Conservation (phyloP, 306 rosid genomes). For the Erythrophleum fordii region DNA sequence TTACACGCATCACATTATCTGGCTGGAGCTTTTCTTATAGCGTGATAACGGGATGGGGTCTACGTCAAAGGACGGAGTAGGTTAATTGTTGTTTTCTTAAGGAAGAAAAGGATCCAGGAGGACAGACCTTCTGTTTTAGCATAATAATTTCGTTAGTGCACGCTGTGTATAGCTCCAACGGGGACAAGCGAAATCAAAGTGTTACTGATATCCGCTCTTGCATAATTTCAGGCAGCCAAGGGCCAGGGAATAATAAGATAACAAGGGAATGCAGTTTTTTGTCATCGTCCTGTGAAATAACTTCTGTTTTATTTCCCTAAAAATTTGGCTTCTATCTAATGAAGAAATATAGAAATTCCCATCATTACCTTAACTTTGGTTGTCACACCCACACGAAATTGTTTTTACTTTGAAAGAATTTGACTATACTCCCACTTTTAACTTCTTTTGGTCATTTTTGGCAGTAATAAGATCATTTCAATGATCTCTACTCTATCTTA, state of each 20-base stretch:
- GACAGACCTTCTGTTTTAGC: conserved; percentile 1
- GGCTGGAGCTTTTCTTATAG: no score
- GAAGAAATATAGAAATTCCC: background rate
- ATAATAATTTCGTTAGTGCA: conserved; percentile 6
- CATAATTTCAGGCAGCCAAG: conserved; percentile 19
- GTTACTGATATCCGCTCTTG: background rate
- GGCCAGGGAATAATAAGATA: background rate
- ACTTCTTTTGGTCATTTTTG: background rate
- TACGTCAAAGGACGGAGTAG: no score
- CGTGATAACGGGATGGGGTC: no score
- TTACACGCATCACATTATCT: no score
- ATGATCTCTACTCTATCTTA: background rate
- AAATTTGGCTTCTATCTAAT: background rate
- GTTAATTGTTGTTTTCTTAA: no score
- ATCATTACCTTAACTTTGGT: background rate
- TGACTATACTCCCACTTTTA: background rate
- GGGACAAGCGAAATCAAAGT: conserved; percentile 8
- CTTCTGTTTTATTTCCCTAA: background rate
- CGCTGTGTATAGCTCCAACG: conserved; percentile 18
- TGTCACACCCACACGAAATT: background rate
- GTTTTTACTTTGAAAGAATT: background rate
- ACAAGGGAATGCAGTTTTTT: background rate
- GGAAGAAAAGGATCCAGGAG: background rate
- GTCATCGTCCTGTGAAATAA: background rate
- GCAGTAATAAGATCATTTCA: background rate